These are phyloP conservation scores for Pistacia vera DNA, from an alignment of 345 rosid species.

Conservation along the genomic window DNA sequence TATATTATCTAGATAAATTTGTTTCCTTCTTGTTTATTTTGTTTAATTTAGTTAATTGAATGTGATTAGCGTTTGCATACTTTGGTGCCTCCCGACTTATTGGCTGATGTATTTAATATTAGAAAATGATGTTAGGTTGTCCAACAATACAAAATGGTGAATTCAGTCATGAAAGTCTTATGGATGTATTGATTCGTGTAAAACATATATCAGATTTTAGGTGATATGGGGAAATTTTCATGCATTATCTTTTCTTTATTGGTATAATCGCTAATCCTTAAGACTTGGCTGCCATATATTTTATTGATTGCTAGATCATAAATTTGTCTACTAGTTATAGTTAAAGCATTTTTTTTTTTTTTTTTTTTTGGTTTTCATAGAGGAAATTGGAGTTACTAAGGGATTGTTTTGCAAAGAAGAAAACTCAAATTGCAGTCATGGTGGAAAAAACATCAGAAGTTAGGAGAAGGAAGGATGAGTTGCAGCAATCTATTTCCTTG, in stretches of 20 bases:
- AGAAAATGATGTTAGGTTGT: not conserved
- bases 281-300: not conserved
- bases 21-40: not conserved
- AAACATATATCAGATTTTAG: not conserved
- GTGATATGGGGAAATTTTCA: not conserved
- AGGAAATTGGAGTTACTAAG: constrained; percentile 55
- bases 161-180: not conserved
- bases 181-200: not conserved
- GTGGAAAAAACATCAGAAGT: constrained; percentile 68
- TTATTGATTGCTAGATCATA: not conserved
- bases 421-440: constrained; percentile 64
- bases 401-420: constrained; percentile 63
- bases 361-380: constrained; percentile 38
- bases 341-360: constrained; percentile 13
- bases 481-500: constrained; percentile 54
- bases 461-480: constrained; percentile 66
- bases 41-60: not conserved
- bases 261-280: not conserved
- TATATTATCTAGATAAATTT: not conserved
- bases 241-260: not conserved
- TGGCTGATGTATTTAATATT: not conserved
- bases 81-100: not conserved
- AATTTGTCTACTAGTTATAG: constrained; percentile 9
- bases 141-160: not conserved
- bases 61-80: not conserved